Evolutionary conservation across 371 early-diverging fungal species (phyloP).

Genomic region (Choanephora cucurbitarum): DNA sequence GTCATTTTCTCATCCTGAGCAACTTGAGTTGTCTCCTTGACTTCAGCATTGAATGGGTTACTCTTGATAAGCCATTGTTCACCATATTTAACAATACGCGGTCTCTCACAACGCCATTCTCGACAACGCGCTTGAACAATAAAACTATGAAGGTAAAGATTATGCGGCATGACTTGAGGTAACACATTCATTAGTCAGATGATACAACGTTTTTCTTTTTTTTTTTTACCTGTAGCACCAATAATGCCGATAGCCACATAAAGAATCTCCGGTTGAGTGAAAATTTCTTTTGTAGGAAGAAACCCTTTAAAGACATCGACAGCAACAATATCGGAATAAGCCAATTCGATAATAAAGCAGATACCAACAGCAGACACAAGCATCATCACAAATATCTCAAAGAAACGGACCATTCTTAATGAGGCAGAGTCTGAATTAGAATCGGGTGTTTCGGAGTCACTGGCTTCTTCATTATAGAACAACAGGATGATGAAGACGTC

Average conservation of each 20-base stretch:
- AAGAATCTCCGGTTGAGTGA: conserved; percentile 61
- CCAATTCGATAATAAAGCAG: conserved; percentile 67
- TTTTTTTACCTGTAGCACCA: conserved; percentile 70
- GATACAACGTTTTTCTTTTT: not conserved
- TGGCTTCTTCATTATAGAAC: conserved; percentile 60
- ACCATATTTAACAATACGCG: conserved; percentile 18
- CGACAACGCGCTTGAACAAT: conserved; percentile 63
- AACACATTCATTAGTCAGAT: not conserved
- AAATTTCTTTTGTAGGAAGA: conserved; percentile 63
- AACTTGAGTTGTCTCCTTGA: not conserved
- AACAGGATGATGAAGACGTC: conserved; percentile 78
- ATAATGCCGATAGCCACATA: conserved; percentile 82
- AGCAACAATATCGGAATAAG: conserved; percentile 60
- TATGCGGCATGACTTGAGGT: conserved; percentile 64
- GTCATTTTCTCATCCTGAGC: not conserved
- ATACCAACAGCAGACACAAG: conserved; percentile 69
- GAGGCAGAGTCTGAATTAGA: conserved; percentile 27
- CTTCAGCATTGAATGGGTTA: not conserved
- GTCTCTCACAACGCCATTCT: conserved; percentile 38
- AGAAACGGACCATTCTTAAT: conserved; percentile 54
- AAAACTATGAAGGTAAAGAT: conserved; percentile 76
- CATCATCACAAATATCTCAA: conserved; percentile 72
- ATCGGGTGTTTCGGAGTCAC: conserved; percentile 27
- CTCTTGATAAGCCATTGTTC: conserved; percentile 17
- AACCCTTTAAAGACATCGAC: conserved; percentile 69